Percentiles rank a stretch among this genome's conserved stretches.
phyloP scores from a whole-genome alignment of 345 rosid species.

The Arabidopsis arenosa region DNA sequence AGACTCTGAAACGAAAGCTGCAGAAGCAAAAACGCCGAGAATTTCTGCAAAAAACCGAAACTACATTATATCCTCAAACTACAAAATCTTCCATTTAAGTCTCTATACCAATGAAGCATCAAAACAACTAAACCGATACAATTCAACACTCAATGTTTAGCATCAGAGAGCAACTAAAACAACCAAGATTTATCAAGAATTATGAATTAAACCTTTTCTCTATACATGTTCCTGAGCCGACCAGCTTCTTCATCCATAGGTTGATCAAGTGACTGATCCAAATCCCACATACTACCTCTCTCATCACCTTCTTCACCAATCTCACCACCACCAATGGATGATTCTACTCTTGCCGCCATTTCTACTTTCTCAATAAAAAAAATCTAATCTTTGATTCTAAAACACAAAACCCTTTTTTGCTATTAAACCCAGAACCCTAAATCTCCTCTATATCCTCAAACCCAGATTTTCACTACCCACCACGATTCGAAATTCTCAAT shows the following conservation, averaged over 20 bases:
- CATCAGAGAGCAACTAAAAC: not conserved
- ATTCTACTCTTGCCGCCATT: conserved; percentile 60
- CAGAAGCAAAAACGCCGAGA: conserved; percentile 59
- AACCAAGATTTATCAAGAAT: not conserved
- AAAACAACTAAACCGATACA: not conserved
- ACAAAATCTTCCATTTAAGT: not conserved
- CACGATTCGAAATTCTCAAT: not conserved
- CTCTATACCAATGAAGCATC: conserved; percentile 19
- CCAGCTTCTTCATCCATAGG: conserved; percentile 98
- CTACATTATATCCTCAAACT: conserved; percentile 1
- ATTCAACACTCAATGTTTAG: not conserved
- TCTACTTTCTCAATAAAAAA: conserved; percentile 10
- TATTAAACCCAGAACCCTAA: conserved; percentile 35
- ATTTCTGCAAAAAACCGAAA: conserved; percentile 51
- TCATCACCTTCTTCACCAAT: conserved; percentile 58
- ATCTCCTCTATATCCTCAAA: conserved; percentile 20
- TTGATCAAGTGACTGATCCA: conserved; percentile 92
- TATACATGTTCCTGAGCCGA: conserved; percentile 74
- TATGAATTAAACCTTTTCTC: conserved; percentile 65
- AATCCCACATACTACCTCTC: conserved; percentile 85
- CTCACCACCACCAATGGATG: conserved; percentile 51
- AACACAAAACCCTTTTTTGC: conserved; percentile 13
- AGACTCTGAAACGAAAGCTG: conserved; percentile 77
- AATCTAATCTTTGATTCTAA: conserved; percentile 19
- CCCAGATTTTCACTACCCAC: conserved; percentile 9